phyloP scores from a whole-genome alignment of 129 eudicot genomes.

The Arctium lappa region DNA sequence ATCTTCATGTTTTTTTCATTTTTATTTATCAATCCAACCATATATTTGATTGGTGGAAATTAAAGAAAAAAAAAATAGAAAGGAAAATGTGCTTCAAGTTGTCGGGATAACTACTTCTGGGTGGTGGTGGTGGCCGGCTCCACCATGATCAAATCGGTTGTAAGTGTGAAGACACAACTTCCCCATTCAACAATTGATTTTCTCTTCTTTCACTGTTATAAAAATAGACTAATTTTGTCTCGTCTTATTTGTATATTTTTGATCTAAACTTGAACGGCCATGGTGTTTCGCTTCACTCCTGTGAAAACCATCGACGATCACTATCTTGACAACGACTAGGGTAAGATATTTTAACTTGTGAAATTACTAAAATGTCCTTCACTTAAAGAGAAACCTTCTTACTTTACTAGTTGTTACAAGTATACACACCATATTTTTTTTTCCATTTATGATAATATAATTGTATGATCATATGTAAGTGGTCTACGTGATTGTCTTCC shows the following conservation, averaged over 20 bases:
- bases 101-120: conserved; percentile 8
- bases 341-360: conserved; percentile 13
- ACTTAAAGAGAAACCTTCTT: background rate
- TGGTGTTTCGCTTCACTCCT: background rate
- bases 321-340: conserved; percentile 13
- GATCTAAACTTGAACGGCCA: conserved; percentile 22
- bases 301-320: background rate
- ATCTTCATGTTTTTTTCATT: background rate
- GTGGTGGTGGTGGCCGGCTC: conserved; percentile 15
- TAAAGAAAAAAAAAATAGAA: background rate
- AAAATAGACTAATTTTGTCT: conserved; percentile 21
- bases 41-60: conserved; percentile 27
- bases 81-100: background rate
- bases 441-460: background rate
- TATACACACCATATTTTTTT: background rate
- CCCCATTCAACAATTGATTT: background rate
- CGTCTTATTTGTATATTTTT: conserved; percentile 14
- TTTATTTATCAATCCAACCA: background rate
- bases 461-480: background rate
- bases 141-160: conserved; percentile 8
- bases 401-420: conserved; percentile 2
- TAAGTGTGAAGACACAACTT: conserved; percentile 11
- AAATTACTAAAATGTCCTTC: conserved; percentile 14
- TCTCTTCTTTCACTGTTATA: background rate
- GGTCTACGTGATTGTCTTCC: conserved; percentile 13